Conservation (phyloP, 257 asterid species). For the Solanum chmielewskii region DNA sequence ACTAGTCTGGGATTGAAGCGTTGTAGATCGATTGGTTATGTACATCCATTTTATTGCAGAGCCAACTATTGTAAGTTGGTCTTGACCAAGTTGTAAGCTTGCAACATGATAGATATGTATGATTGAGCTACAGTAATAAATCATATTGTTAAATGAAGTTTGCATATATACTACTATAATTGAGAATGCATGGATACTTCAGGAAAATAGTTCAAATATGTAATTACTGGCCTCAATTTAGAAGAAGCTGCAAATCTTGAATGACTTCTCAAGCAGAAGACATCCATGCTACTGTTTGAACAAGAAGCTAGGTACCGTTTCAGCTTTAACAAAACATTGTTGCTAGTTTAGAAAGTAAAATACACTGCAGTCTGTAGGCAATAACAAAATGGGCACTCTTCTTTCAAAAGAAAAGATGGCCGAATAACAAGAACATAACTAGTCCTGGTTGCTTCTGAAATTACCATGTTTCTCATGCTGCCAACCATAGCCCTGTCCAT, state of each 20-base stretch:
- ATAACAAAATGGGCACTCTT: neutral
- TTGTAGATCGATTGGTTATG: neutral
- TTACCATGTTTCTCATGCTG: conserved; percentile 41
- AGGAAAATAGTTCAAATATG: neutral
- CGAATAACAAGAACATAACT: neutral
- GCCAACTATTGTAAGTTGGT: neutral
- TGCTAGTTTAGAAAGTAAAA: neutral
- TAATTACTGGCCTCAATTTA: neutral
- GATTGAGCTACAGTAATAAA: neutral
- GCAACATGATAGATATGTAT: neutral
- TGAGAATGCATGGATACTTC: neutral
- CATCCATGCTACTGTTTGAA: neutral
- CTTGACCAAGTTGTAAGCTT: neutral
- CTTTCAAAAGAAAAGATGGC: neutral
- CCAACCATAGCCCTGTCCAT: conserved; percentile 71
- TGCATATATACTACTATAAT: neutral
- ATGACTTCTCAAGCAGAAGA: neutral
- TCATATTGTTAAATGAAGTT: neutral
- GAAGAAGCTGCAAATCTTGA: neutral
- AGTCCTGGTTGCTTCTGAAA: conserved; percentile 41
- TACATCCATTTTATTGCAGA: neutral
- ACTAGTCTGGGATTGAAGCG: neutral
- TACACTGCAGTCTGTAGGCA: neutral
- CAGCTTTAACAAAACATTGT: neutral
- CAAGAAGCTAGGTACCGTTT: neutral